Evolutionary conservation across 2,329 filamentous ascomycete genomes (phyloP), one percentile per base, ranked within the genome.

Genomic region (Cytospora piceicola): DNA sequence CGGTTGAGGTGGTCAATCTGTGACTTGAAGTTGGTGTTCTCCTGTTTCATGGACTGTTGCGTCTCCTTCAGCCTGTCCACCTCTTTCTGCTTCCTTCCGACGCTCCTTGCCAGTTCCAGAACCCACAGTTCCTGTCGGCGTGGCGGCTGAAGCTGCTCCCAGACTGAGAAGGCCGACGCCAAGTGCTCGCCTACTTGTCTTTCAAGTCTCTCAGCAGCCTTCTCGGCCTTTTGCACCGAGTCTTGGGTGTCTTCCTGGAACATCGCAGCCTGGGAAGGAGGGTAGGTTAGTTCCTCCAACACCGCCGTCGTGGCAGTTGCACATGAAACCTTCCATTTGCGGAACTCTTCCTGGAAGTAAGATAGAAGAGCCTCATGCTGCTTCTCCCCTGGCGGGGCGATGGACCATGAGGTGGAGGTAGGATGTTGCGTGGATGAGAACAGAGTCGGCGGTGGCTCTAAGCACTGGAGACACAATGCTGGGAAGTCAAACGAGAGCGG

Each of bases 401-500:
- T 85, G 0, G 93, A 93, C 88, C 94, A 97, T 0, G 92, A 95
- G 3, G 89, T 87, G 24, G 87, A 82, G 0, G 90, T 92, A 1
- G 93, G 83, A 72, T 96, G 90, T 34, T 93, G 92, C 8, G 90
- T 92, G 0, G 89, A 86, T 12, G 92, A 90, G 78, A 94, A 94
- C 8, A 97, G 82, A 0, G 92, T 95, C 4, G 92, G 89, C 3
- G 94, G 93, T 12, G 91, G 84, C 42, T 90, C 87, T 1, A 98
- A 86, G 70, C 94, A 90, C 69, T 90, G 91, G 14, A 97, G 85
- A 42, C 90, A 93, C 51, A 98, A 84, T 8, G 91, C 89, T 8
- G 94, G 93, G 72, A 97, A 97, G 67, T 93, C 93, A 75, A 96
- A 87, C 6, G 90, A 84, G 67, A 94, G 86, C 39, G 94, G 90